These are phyloP conservation scores for Trametes versicolor DNA, from an alignment of 1,284 basidiomycete species.

Conservation along the genomic window DNA sequence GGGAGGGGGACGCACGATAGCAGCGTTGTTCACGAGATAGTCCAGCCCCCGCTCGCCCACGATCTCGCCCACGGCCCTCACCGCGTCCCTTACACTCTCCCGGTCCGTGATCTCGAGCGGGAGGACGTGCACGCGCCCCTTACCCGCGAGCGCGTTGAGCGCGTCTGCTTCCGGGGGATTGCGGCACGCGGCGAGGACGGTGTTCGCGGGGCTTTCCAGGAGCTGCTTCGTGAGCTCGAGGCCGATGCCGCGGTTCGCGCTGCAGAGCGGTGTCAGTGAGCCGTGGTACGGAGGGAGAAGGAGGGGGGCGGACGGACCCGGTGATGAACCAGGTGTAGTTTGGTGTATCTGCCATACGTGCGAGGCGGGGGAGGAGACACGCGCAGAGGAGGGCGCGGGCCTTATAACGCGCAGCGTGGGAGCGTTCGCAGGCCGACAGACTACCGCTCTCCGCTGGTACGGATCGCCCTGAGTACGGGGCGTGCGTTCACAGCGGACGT, in stretches of 20 bases:
- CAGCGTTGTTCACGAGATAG: conserved; percentile 52
- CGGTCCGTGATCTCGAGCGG: conserved; percentile 45
- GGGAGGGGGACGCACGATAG: conserved; percentile 38
- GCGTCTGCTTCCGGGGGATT: conserved; percentile 43
- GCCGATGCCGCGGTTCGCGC: conserved; percentile 44
- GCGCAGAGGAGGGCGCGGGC: no score
- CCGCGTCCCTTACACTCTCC: conserved; percentile 41
- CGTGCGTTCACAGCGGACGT: no score
- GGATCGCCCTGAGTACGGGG: no score
- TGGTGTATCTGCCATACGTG: no score
- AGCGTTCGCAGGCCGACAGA: no score
- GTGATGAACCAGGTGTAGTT: no score
- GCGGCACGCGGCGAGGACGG: conserved; percentile 50
- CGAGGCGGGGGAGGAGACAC: no score
- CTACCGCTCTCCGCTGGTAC: no score
- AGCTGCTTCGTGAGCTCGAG: conserved; percentile 50
- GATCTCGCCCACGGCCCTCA: conserved; percentile 35
- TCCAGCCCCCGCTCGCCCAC: conserved; percentile 46
- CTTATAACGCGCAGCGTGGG: no score
- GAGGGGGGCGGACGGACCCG: no score
- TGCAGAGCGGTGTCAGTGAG: no score
- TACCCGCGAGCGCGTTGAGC: conserved; percentile 42
- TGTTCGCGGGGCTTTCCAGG: conserved; percentile 41
- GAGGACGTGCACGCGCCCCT: conserved; percentile 43
- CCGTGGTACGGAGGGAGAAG: no score